phyloP scores from a whole-genome alignment of 192 early-diverging fungal genomes.

The Coemansia sp. region DNA sequence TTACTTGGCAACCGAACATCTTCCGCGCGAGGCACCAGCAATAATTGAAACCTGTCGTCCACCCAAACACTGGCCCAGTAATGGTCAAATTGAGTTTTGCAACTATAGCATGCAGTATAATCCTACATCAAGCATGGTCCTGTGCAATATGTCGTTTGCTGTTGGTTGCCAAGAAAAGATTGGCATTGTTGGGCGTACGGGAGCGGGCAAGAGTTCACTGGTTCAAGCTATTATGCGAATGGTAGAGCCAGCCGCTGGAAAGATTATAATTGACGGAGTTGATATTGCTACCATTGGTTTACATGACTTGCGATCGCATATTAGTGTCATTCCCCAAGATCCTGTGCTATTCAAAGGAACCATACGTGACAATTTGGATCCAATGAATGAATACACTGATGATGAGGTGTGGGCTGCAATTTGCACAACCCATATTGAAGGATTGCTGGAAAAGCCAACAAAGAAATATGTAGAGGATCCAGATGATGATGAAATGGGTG shows the following conservation, averaged over 20 bases:
- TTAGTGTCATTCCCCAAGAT: slow-evolving; percentile 71
- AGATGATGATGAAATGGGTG: slow-evolving; percentile 2
- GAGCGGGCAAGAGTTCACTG: slow-evolving; percentile 70
- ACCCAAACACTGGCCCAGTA: slow-evolving; percentile 59
- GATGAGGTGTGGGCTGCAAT: slow-evolving; percentile 65
- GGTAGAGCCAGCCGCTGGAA: slow-evolving; percentile 57
- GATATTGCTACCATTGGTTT: slow-evolving; percentile 59
- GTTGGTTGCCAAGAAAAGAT: slow-evolving; percentile 66
- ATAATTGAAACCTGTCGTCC: slow-evolving; percentile 58
- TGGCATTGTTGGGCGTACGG: slow-evolving; percentile 87
- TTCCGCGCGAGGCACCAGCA: slow-evolving; percentile 59
- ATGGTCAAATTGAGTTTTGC: slow-evolving; percentile 63
- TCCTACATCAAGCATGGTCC: background rate
- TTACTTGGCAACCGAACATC: background rate
- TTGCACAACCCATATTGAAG: slow-evolving; percentile 26
- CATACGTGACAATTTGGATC: slow-evolving; percentile 71
- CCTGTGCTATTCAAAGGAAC: slow-evolving; percentile 70
- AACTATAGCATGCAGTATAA: slow-evolving; percentile 30
- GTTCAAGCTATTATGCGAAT: slow-evolving; percentile 65
- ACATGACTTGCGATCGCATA: slow-evolving; percentile 56
- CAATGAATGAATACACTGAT: slow-evolving; percentile 57
- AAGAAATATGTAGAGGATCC: slow-evolving; percentile 7
- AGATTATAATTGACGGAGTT: slow-evolving; percentile 65
- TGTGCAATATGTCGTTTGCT: slow-evolving; percentile 52
- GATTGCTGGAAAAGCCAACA: slow-evolving; percentile 40